Base-by-base conservation (phyloP, 306 rosid genomes). In the Citrullus colocynthis region DNA sequence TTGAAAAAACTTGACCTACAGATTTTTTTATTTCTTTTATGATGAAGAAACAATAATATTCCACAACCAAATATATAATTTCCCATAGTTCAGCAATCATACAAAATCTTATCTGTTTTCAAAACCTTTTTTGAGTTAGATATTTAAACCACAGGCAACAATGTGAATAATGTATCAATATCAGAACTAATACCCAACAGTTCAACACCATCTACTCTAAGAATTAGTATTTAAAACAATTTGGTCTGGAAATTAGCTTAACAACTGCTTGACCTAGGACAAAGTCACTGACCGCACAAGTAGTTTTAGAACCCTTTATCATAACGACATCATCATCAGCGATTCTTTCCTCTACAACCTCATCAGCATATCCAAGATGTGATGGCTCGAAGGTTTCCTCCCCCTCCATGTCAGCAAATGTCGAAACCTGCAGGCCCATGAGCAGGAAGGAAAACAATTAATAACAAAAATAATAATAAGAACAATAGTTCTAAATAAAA, bases 381-480 rank as follows among this genome's bases (percentile, higher is more conserved):
- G 99, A 88, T 54, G 99, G 74, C 62, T 95, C 99, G 78, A 95
- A 95, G 39, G 99, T 92, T 88, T 95, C 99, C 80, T 95, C 99
- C 59, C 99, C 99, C 85, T 95, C 99, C 97, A 95, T 95, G 80
- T 95, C 99, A 85, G 97, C 99, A 82, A 95, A 95, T 75, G 98
- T 95, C 24, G 99, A 95, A 82, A 95, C 92, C 99, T 90, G 83
- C 61, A 75, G 42, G 10, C 52, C 41, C 79, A 86, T 62, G 61
- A 82, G 75, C 49, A 45, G 44, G 17, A 37, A 48, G 20, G 39
- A 49, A 42, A 83, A 51, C 61, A 49, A 49, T 48, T 52, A 41
- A 72, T 65, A 80, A 42, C 12, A 45, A 67, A 37, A 58, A 79
- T 78, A 44, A 9, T 1, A 8, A 39, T 7, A 45, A 69, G 42